Base-by-base conservation (phyloP, 2,329 filamentous ascomycete species). In the Knufia fluminis region DNA sequence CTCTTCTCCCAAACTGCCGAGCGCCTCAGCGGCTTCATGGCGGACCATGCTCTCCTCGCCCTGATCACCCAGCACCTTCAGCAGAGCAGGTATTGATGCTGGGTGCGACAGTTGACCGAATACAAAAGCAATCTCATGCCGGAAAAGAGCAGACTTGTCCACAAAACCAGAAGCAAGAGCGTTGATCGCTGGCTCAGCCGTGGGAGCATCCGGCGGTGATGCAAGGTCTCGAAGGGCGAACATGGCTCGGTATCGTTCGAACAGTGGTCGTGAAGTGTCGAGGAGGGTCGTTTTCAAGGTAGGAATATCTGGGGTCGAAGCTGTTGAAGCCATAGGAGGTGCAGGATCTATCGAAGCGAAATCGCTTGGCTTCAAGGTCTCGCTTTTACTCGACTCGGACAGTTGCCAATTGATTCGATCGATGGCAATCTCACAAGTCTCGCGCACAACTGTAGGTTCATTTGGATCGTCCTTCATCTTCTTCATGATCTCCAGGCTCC, bases 101-200 rank as follows among this genome's bases (percentile, higher is more conserved):
- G 92, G 92, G 64, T 98, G 92, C 49, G 86, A 89, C 46, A 98
- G 76, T 68, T 98, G 92, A 49, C 92, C 92, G 60, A 98, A 98
- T 12, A 98, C 92, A 65, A 98, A 98, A 12, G 92, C 92, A 57
- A 98, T 89, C 66, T 98, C 92, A 71, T 98, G 92, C 58, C 92
- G 83, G 77, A 98, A 97, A 6, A 98, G 80, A 3, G 90, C 90
- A 43, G 90, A 96, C 16, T 82, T 75, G 65, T 98, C 92, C 26
- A 75, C 74, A 60, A 98, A 82, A 14, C 92, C 92, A 63, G 82
- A 83, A 40, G 92, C 88, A 41, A 98, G 78, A 9, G 90, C 86
- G 39, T 84, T 77, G 47, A 98, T 79, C 16, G 92, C 91, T n/a
- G 86, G 84, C 14, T 88, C 79, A 4, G 91, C 90, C 1, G 90